phyloP scores from a whole-genome alignment of 208 protist genomes.

The Acanthamoeba castellanii region DNA sequence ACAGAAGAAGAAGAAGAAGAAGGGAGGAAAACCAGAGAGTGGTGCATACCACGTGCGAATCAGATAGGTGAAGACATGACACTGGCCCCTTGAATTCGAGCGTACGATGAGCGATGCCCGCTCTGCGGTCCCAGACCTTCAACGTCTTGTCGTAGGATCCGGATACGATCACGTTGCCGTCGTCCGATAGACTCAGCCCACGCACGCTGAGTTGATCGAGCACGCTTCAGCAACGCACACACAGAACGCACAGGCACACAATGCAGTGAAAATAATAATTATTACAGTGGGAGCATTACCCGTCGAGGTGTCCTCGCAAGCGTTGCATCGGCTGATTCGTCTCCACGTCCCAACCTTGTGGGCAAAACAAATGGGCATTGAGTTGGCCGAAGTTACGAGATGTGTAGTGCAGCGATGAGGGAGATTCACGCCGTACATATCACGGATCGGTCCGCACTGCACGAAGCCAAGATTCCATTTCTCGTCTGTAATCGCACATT shows the following conservation, averaged over 20 bases:
- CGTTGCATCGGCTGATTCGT: conserved; percentile 1
- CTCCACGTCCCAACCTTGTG: not conserved
- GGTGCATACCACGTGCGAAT: not conserved
- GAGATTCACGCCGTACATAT: not conserved
- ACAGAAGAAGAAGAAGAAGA: too few species aligned
- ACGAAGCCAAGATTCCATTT: not conserved
- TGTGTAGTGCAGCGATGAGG: not conserved
- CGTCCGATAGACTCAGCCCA: conserved; percentile 2
- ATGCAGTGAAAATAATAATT: too few species aligned
- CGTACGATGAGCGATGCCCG: not conserved
- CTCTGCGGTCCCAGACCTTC: conserved; percentile 29
- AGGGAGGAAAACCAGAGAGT: not conserved
- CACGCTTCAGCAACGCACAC: not conserved
- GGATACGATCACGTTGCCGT: not conserved
- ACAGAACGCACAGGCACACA: not conserved
- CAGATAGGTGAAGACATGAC: not conserved
- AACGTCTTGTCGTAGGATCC: conserved; percentile 28
- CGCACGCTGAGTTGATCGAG: not conserved
- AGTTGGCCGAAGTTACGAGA: not conserved
- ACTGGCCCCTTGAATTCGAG: conserved; percentile 4
- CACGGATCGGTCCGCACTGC: not conserved
- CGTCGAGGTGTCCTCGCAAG: not conserved
- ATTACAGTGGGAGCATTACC: not conserved
- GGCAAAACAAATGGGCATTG: not conserved
- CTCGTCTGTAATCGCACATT: conserved; percentile 7